A percentile compares a stretch with the other conserved stretches of the same genome.
phyloP scores from a whole-genome alignment of 495 filamentous ascomycete species.

The Neurospora hispaniola region DNA sequence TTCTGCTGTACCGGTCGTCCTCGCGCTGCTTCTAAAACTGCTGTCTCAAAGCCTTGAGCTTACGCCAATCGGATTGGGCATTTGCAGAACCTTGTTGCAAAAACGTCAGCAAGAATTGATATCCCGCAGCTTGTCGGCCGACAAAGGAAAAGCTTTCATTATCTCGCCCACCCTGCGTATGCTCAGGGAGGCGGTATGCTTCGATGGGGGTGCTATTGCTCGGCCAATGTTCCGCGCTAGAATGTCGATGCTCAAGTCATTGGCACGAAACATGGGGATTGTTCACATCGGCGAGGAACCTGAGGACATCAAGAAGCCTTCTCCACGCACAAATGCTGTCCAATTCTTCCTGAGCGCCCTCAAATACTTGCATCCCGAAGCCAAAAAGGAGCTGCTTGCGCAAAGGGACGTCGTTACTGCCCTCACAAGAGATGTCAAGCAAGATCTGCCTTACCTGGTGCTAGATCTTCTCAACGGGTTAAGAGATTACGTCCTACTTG shows the following conservation, averaged over 20 bases:
- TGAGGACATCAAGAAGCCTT: conserved; percentile 50
- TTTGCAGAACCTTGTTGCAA: conserved; percentile 65
- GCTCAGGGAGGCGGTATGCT: conserved; percentile 64
- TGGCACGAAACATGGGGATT: conserved; percentile 51
- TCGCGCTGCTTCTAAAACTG: conserved; percentile 66
- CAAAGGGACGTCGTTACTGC: conserved; percentile 59
- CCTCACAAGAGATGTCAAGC: conserved; percentile 56
- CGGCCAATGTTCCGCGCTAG: conserved; percentile 57
- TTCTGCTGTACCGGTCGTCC: conserved; percentile 61
- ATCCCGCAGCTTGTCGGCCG: conserved; percentile 57
- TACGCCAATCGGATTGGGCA: conserved; percentile 53
- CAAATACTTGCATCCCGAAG: conserved; percentile 54
- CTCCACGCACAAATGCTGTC: conserved; percentile 65
- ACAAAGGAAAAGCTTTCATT: conserved; percentile 67
- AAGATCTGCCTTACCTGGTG: conserved; percentile 62
- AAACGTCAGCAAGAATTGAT: conserved; percentile 63
- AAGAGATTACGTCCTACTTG: conserved; percentile 55
- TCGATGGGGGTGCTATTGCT: conserved; percentile 71
- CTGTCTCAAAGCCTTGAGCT: conserved; percentile 62
- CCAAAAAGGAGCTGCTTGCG: conserved; percentile 65
- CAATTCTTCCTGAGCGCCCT: conserved; percentile 65
- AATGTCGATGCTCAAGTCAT: conserved; percentile 60
- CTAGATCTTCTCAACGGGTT: conserved; percentile 55
- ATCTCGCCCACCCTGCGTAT: conserved; percentile 76
- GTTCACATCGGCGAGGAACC: conserved; percentile 40